Percentiles rank a stretch among this genome's conserved stretches.
Evolutionary conservation across 805 yeast genomes (phyloP).

Genomic region (Schwanniomyces yamadae): DNA sequence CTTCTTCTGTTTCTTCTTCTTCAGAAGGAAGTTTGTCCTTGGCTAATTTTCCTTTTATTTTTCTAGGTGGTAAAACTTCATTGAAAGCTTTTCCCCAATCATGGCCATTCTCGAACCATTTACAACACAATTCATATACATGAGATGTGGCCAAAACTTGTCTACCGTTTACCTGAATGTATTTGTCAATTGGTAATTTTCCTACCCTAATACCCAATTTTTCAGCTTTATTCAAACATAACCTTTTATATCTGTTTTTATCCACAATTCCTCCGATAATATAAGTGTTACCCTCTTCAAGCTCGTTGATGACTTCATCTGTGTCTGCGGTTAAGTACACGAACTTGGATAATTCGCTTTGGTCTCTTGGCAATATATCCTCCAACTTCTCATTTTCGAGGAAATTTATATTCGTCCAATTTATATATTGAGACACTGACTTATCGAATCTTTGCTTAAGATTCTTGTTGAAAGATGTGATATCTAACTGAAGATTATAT

Average conservation of each 20-base stretch:
- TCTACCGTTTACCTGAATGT: constrained; percentile 78
- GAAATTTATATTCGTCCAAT: constrained; percentile 69
- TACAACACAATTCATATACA: constrained; percentile 83
- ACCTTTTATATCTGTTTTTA: constrained; percentile 79
- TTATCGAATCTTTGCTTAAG: constrained; percentile 68
- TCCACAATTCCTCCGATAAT: constrained; percentile 96
- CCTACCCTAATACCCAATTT: constrained; percentile 68
- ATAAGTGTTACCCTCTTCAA: constrained; percentile 72
- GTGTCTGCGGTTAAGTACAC: constrained; percentile 89
- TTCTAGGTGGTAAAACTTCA: constrained; percentile 81
- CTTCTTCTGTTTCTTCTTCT: neutral
- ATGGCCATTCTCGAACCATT: constrained; percentile 65
- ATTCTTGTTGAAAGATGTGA: constrained; percentile 65
- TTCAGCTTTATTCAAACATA: constrained; percentile 82
- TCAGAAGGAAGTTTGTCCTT: constrained; percentile 1
- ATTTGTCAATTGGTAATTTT: constrained; percentile 84
- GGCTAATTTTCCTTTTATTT: constrained; percentile 28
- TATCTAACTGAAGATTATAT: constrained; percentile 54
- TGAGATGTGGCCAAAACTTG: constrained; percentile 91
- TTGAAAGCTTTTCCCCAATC: constrained; percentile 91
- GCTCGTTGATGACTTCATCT: constrained; percentile 58
- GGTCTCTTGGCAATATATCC: constrained; percentile 24
- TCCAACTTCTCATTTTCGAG: constrained; percentile 32
- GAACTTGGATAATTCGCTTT: constrained; percentile 36
- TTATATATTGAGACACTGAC: constrained; percentile 53